Conservation (phyloP, 345 rosid genomes). For the Euphorbia peplus region DNA sequence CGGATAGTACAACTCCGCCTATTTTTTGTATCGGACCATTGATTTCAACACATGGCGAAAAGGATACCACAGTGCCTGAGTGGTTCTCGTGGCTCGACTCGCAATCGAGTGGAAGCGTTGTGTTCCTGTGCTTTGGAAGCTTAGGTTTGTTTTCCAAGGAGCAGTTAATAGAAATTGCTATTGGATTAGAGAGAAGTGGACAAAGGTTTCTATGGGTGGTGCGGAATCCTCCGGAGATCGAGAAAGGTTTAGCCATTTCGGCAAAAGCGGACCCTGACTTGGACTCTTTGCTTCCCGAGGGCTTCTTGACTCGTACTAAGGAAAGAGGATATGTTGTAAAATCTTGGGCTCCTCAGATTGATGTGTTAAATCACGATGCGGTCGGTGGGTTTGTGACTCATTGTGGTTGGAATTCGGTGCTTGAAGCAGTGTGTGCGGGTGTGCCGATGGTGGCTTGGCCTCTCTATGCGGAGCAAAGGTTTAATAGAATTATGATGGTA, state of each 20-base stretch:
- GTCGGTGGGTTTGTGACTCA: constrained; percentile 67
- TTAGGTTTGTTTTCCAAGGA: constrained; percentile 34
- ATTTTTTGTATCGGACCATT: constrained; percentile 58
- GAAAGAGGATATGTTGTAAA: constrained; percentile 48
- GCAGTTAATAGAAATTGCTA: constrained; percentile 44
- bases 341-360: constrained; percentile 63
- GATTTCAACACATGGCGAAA: constrained; percentile 11
- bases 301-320: constrained; percentile 36
- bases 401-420: constrained; percentile 69
- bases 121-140: constrained; percentile 46
- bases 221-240: constrained; percentile 30
- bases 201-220: constrained; percentile 52
- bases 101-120: constrained; percentile 36
- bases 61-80: constrained; percentile 9
- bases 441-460: constrained; percentile 58
- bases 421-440: constrained; percentile 53
- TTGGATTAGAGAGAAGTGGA: constrained; percentile 42
- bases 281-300: not conserved
- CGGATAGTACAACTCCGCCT: constrained; percentile 30
- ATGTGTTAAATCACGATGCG: constrained; percentile 43
- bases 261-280: constrained; percentile 2
- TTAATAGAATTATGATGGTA: constrained; percentile 41
- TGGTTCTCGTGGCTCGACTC: constrained; percentile 43
- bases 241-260: constrained; percentile 3
- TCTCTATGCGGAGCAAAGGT: constrained; percentile 43